Conservation (phyloP, 768 basidiomycete genomes). For the Termitomyces sp. region DNA sequence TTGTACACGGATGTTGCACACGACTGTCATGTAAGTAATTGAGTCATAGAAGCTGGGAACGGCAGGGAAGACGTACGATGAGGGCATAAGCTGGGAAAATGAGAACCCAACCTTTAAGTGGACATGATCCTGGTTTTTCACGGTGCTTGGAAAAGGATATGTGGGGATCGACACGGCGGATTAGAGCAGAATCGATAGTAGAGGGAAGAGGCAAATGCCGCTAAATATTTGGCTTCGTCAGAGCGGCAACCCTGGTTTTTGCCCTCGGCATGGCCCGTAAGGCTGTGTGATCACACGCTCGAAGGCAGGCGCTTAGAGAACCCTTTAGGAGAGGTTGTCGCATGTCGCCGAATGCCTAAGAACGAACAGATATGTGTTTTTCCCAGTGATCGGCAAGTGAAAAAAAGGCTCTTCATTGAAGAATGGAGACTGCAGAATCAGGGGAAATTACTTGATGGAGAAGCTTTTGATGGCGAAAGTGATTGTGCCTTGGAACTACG, state of each 20-base stretch:
- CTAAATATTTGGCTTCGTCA: slow-evolving; percentile 14
- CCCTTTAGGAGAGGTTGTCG: background rate
- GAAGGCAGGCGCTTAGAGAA: background rate
- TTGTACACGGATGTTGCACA: slow-evolving; percentile 3
- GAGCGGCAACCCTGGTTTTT: slow-evolving; percentile 8
- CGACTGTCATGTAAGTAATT: slow-evolving; percentile 1
- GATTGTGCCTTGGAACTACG: slow-evolving; percentile 1
- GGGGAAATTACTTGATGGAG: background rate
- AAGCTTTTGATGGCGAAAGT: slow-evolving; percentile 9
- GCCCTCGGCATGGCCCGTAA: slow-evolving; percentile 9
- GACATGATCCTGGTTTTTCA: slow-evolving; percentile 12
- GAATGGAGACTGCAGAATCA: background rate
- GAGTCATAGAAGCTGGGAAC: slow-evolving; percentile 9
- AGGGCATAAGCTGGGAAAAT: background rate
- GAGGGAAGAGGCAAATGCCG: slow-evolving; percentile 5
- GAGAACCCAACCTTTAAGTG: slow-evolving; percentile 16
- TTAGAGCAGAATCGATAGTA: slow-evolving; percentile 5
- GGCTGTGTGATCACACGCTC: slow-evolving; percentile 11
- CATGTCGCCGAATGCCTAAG: background rate
- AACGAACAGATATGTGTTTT: background rate
- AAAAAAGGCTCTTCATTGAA: background rate
- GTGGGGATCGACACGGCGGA: slow-evolving; percentile 5
- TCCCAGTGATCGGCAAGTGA: background rate
- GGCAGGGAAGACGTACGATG: slow-evolving; percentile 7
- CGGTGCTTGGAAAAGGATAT: slow-evolving; percentile 6